Evolutionary conservation across 2,329 filamentous ascomycete genomes (phyloP).

Genomic region (Rhinocladiella similis): DNA sequence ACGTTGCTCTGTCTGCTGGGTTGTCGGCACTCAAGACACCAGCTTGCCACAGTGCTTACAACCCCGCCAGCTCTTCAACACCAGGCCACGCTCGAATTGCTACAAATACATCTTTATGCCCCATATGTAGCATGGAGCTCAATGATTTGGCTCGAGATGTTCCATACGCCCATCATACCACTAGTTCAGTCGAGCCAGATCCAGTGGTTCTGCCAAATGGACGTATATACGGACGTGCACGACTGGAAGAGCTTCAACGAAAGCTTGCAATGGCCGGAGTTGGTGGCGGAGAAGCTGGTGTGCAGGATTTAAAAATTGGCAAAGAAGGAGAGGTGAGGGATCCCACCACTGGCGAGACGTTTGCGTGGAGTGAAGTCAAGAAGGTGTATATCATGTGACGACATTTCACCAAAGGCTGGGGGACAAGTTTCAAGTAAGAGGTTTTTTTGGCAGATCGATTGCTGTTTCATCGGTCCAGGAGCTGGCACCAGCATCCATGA

Average conservation of each 20-base stretch:
- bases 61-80: conserved; percentile 52
- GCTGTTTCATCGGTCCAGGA: too few relatives aligned
- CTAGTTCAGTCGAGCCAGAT: conserved; percentile 88
- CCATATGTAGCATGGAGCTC: conserved; percentile 93
- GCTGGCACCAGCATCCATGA: too few relatives aligned
- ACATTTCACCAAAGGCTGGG: too few relatives aligned
- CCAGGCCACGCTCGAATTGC: conserved; percentile 50
- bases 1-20: conserved; percentile 86
- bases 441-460: too few relatives aligned
- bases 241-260: conserved; percentile 72
- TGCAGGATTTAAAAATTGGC: conserved; percentile 21
- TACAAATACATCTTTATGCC: conserved; percentile 70
- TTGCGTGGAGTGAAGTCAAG: conserved; percentile 62
- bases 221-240: conserved; percentile 75
- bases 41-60: conserved; percentile 73
- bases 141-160: conserved; percentile 87
- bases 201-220: conserved; percentile 84
- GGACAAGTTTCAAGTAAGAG: too few relatives aligned
- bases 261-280: conserved; percentile 56
- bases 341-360: conserved; percentile 72
- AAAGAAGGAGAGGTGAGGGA: conserved; percentile 68
- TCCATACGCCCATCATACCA: conserved; percentile 92
- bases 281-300: conserved; percentile 5
- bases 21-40: conserved; percentile 95
- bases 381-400: conserved; percentile 85